Evolutionary conservation across 1,284 basidiomycete species (phyloP).

Genomic region (Sporisorium sorghi): DNA sequence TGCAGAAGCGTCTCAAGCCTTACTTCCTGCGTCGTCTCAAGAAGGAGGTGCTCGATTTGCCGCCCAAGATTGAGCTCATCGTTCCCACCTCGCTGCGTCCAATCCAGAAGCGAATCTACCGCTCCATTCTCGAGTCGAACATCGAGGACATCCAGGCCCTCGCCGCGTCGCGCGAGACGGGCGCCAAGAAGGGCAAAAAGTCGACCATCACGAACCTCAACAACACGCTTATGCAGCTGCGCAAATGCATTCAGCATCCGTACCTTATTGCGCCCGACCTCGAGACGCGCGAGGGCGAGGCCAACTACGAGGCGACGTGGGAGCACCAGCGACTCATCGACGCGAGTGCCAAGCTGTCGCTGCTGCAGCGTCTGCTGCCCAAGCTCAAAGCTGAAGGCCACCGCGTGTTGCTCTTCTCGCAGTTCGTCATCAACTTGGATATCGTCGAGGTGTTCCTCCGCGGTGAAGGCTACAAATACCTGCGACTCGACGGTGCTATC

Average conservation of each 20-base stretch:
- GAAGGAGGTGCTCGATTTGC: conserved; percentile 88
- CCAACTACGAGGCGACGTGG: conserved; percentile 74
- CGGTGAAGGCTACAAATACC: conserved; percentile 64
- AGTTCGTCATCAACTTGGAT: conserved; percentile 69
- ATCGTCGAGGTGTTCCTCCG: conserved; percentile 68
- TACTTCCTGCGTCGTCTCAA: conserved; percentile 94
- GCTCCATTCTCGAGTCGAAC: conserved; percentile 67
- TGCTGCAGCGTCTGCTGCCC: conserved; percentile 66
- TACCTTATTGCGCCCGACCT: conserved; percentile 86
- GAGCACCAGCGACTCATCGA: conserved; percentile 84
- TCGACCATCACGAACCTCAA: conserved; percentile 51
- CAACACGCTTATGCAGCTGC: conserved; percentile 65
- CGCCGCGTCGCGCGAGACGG: conserved; percentile 28
- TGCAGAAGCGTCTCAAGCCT: conserved; percentile 82
- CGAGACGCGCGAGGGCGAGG: conserved; percentile 74
- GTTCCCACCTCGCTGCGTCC: conserved; percentile 90
- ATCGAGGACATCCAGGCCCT: conserved; percentile 58
- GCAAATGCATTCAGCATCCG: conserved; percentile 64
- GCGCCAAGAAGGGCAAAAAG: conserved; percentile 32
- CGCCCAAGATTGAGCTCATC: conserved; percentile 83
- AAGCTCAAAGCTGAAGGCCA: conserved; percentile 68
- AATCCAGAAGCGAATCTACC: conserved; percentile 89
- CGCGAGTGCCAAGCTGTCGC: conserved; percentile 79
- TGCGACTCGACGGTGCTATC: conserved; percentile 61
- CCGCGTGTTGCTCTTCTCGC: conserved; percentile 64